Conservation (phyloP, 345 rosid species). For the Citrus trifoliata region DNA sequence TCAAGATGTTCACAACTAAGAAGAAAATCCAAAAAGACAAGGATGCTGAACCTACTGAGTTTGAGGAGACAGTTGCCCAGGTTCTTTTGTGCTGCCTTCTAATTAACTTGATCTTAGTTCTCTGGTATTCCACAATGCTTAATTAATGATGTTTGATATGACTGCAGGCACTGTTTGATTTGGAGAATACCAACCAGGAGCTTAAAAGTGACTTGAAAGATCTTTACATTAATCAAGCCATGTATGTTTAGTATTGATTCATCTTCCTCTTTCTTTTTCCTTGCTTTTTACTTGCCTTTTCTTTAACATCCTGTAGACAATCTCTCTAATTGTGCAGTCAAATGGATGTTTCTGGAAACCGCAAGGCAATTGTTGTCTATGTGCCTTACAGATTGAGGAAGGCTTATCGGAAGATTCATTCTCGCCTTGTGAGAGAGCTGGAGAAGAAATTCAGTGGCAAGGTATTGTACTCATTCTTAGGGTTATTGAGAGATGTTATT, state of each 20-base stretch:
- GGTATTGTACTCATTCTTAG: conserved; percentile 25
- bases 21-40: conserved; percentile 85
- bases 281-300: neutral
- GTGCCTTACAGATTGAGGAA: conserved; percentile 87
- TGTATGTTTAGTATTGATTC: conserved; percentile 31
- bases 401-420: conserved; percentile 79
- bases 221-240: conserved; percentile 72
- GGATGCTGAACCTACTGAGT: conserved; percentile 79
- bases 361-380: conserved; percentile 76
- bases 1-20: conserved; percentile 71
- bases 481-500: neutral
- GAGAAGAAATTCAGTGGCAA: conserved; percentile 97
- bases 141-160: conserved; percentile 7
- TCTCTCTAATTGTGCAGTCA: conserved; percentile 40
- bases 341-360: conserved; percentile 66
- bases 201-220: conserved; percentile 82
- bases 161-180: conserved; percentile 71
- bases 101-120: neutral
- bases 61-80: conserved; percentile 88
- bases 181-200: conserved; percentile 82
- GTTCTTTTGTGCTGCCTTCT: conserved; percentile 8
- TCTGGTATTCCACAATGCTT: neutral
- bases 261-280: neutral
- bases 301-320: neutral
- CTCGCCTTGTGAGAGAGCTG: conserved; percentile 80